phyloP scores from a whole-genome alignment of 805 yeast genomes.

The Candida boidinii region DNA sequence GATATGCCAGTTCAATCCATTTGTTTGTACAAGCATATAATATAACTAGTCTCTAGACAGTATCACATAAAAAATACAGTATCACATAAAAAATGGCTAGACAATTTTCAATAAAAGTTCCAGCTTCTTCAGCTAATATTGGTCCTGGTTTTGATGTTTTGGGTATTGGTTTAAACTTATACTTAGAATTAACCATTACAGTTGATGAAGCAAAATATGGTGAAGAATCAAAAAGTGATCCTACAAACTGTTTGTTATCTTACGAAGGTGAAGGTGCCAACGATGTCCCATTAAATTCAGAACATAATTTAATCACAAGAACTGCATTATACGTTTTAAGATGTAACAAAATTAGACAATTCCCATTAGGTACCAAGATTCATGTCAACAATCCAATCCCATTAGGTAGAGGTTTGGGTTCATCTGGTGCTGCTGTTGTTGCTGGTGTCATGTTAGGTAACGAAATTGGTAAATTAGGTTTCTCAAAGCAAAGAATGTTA shows the following conservation, averaged over 20 bases:
- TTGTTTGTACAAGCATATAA: too few relatives aligned
- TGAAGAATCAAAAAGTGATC: slow-evolving; percentile 41
- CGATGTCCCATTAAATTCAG: slow-evolving; percentile 70
- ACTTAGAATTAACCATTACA: slow-evolving; percentile 58
- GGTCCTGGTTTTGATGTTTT: slow-evolving; percentile 98
- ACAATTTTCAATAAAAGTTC: slow-evolving; percentile 62
- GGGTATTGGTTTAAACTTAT: slow-evolving; percentile 81
- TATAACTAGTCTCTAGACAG: too few relatives aligned
- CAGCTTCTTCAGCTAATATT: slow-evolving; percentile 95
- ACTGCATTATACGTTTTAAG: slow-evolving; percentile 89
- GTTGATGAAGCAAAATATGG: slow-evolving; percentile 42
- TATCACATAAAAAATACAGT: neutral
- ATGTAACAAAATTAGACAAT: slow-evolving; percentile 64
- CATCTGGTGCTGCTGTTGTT: slow-evolving; percentile 97
- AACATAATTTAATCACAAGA: slow-evolving; percentile 79
- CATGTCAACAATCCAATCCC: slow-evolving; percentile 90
- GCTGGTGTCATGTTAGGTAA: slow-evolving; percentile 92
- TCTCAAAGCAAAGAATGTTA: slow-evolving; percentile 73
- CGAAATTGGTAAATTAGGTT: slow-evolving; percentile 66
- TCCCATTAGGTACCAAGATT: slow-evolving; percentile 78
- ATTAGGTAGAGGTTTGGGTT: slow-evolving; percentile 93
- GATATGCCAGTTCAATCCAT: too few relatives aligned
- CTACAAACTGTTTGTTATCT: slow-evolving; percentile 58
- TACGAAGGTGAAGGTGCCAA: slow-evolving; percentile 75
- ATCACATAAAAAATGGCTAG: slow-evolving; percentile 29